These are phyloP conservation scores for Colletotrichum godetiae DNA, from an alignment of 2,329 filamentous ascomycete genomes.

Conservation along the genomic window DNA sequence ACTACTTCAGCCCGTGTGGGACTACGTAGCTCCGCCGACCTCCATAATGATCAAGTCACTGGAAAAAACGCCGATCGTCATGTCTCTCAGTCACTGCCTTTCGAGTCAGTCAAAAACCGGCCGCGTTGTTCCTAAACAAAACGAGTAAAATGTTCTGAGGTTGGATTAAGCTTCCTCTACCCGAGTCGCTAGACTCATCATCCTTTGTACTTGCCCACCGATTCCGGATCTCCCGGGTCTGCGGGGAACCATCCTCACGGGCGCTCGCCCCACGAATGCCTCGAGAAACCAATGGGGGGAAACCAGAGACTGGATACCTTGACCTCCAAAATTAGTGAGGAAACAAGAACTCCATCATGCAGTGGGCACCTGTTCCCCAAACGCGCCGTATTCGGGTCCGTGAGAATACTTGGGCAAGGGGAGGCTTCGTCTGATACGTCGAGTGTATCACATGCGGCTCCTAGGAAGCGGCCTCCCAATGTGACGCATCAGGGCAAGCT, in stretches of 20 bases:
- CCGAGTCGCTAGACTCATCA: background rate
- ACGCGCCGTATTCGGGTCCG: conserved; percentile 18
- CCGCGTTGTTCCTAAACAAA: background rate
- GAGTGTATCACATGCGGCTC: conserved; percentile 31
- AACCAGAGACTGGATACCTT: background rate
- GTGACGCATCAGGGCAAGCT: background rate
- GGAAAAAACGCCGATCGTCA: background rate
- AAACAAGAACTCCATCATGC: background rate
- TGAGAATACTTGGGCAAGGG: background rate
- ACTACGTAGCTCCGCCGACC: background rate
- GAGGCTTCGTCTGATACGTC: conserved; percentile 25
- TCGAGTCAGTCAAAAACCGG: background rate
- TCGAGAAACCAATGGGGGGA: background rate
- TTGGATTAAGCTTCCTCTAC: conserved; percentile 10
- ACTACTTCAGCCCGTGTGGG: background rate
- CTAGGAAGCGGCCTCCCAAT: background rate
- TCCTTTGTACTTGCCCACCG: background rate
- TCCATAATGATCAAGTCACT: background rate
- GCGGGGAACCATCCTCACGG: background rate
- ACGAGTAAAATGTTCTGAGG: background rate
- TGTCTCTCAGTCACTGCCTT: background rate
- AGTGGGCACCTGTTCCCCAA: background rate
- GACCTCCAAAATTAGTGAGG: too few relatives aligned
- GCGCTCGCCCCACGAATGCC: background rate
- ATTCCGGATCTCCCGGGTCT: background rate